Evolutionary conservation across 2,329 filamentous ascomycete genomes (phyloP).

Genomic region (Trichoderma arundinaceum): DNA sequence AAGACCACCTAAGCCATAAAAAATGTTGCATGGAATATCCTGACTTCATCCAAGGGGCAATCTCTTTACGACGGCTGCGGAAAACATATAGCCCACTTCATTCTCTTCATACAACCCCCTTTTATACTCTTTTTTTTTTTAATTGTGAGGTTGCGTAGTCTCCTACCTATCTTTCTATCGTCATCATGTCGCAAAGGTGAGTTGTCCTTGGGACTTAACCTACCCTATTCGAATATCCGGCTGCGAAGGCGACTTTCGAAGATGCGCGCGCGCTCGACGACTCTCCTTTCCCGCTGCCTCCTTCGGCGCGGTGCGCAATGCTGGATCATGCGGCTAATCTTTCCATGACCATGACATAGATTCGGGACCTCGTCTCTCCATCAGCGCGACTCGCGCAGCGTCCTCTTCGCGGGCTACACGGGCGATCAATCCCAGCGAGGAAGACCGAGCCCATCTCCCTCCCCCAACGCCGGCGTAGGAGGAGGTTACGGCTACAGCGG

Average conservation of each 20-base stretch:
- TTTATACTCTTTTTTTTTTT: not conserved
- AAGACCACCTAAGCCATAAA: conserved; percentile 35
- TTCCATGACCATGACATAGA: conserved; percentile 47
- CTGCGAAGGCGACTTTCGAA: conserved; percentile 4
- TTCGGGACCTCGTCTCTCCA: conserved; percentile 72
- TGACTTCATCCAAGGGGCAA: conserved; percentile 13
- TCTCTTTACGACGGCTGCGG: conserved; percentile 9
- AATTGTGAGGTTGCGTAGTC: not conserved
- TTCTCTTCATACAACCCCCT: conserved; percentile 4
- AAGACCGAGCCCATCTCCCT: conserved; percentile 52
- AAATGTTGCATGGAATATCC: conserved; percentile 3
- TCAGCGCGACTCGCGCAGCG: conserved; percentile 73
- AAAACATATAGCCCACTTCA: not conserved
- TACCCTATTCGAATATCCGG: conserved; percentile 11
- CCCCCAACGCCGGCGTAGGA: conserved; percentile 42
- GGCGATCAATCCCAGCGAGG: conserved; percentile 49
- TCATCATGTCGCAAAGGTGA: conserved; percentile 47
- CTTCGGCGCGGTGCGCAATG: not conserved
- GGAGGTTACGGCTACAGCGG: conserved; percentile 34
- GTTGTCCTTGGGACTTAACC: conserved; percentile 4
- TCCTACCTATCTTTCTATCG: not conserved
- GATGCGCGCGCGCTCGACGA: conserved; percentile 9
- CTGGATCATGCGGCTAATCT: not conserved
- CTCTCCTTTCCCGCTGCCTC: not conserved
- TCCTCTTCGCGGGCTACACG: conserved; percentile 77